Evolutionary conservation across 768 basidiomycete genomes (phyloP), one percentile per base, ranked within the genome.

Genomic region (Pisolithus tinctorius): DNA sequence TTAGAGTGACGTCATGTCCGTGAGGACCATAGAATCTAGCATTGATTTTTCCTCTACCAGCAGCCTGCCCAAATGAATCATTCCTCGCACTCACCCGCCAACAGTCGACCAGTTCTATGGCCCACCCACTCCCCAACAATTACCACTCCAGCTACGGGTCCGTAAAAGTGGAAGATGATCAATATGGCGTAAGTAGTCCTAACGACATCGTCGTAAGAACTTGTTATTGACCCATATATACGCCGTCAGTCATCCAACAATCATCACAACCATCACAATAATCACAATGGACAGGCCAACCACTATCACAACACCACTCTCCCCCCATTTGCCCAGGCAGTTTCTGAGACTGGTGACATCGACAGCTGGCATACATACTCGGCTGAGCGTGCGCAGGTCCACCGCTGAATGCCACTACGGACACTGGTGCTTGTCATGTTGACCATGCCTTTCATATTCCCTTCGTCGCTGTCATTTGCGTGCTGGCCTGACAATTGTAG

Each of bases 51-150:
- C 65, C 66, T 64, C 69, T 65, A 70, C 66, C 68, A 74, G 71
- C 73, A 86, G 83, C 84, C 84, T 60, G 69, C 79, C 53, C 80
- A 81, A 68, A 82, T 86, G 72, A 83, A 84, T 70, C 70, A 77
- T 31, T 67, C 78, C 8, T 66, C 78, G 23, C 77, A 75, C 48
- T 74, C 79, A 23, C 72, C 79, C 11, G 67, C 73, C 13, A 74
- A 74, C 43, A 79, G 80, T 41, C 76, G 77, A 23, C 70, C 76
- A 62, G 71, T 17, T 67, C 69, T 10, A 51, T 76, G 38, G 64
- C 75, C 0, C 69, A 68, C 53, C 71, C 61, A 0, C 63, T 78
- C 27, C 55, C 75, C 23, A 70, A 59, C 40, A 75, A 69, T 54
- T 71, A 77, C 26, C 74, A 77, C 42, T 68, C 74, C 4, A 65